Evolutionary conservation across 148 eudicot species (phyloP).

Genomic region (Rhododendron ferrugineum): DNA sequence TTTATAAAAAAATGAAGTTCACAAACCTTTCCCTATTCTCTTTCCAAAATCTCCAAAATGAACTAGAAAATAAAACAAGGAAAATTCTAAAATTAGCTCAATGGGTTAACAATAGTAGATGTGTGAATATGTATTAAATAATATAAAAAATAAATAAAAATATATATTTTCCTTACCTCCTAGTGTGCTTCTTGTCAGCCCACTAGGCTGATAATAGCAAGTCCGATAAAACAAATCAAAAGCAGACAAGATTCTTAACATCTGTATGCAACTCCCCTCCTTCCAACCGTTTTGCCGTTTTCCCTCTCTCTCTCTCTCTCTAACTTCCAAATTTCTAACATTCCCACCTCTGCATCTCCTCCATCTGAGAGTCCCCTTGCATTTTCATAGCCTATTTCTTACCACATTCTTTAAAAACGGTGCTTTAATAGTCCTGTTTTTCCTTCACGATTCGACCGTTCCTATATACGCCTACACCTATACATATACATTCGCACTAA

Average conservation of each 20-base stretch:
- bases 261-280: not conserved
- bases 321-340: not conserved
- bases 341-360: slow-evolving; percentile 1
- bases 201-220: too few species aligned
- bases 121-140: too few species aligned
- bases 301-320: not conserved
- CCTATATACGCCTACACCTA: not conserved
- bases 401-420: not conserved
- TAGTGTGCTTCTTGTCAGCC: too few species aligned
- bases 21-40: too few species aligned
- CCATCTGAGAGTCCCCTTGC: not conserved
- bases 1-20: too few species aligned
- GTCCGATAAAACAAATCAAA: not conserved
- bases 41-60: not conserved
- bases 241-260: not conserved
- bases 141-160: too few species aligned
- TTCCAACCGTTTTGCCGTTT: slow-evolving; percentile 1
- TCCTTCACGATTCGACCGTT: not conserved
- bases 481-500: not conserved
- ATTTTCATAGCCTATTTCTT: not conserved
- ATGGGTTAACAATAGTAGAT: too few species aligned
- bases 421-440: not conserved
- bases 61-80: not conserved
- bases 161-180: too few species aligned
- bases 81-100: too few species aligned